Evolutionary conservation across 139 green algal species (phyloP).

Genomic region (Chlamydomonas sp.): DNA sequence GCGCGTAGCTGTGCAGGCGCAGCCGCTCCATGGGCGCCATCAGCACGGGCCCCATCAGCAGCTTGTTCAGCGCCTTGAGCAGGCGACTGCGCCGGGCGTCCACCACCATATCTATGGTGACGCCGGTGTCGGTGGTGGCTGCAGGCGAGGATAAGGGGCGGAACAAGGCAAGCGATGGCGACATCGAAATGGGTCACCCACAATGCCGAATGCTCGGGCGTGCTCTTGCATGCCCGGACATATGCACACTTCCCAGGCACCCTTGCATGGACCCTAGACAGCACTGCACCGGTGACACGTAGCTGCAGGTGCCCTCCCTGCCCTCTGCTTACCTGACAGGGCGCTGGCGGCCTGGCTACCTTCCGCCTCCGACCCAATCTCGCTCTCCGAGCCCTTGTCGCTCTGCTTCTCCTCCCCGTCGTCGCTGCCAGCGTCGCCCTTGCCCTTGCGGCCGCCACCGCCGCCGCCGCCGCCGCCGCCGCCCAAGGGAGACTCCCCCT

Average conservation of each 20-base stretch:
- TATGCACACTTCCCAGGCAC: background rate
- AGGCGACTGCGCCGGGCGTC: conserved; percentile 19
- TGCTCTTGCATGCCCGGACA: too few relatives aligned
- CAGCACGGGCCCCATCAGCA: conserved; percentile 1
- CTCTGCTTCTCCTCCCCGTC: background rate
- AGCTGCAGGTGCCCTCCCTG: background rate
- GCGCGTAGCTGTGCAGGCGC: background rate
- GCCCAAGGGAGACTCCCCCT: background rate
- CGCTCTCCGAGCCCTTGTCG: background rate
- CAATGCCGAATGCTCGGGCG: background rate
- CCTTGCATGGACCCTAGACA: background rate
- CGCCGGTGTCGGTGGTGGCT: background rate
- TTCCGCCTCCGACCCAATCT: background rate
- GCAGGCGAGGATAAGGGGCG: too few relatives aligned
- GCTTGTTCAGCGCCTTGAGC: conserved; percentile 12
- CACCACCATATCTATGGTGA: background rate
- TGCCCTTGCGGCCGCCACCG: background rate
- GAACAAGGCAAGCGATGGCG: too few relatives aligned
- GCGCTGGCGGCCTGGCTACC: conserved; percentile 27
- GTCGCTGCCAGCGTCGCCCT: background rate
- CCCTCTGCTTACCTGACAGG: background rate
- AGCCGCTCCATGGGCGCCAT: background rate
- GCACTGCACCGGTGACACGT: background rate
- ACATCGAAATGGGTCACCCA: background rate
- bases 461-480: background rate